Base-by-base conservation (phyloP, 2,329 filamentous ascomycete genomes). In the Colletotrichum godetiae region DNA sequence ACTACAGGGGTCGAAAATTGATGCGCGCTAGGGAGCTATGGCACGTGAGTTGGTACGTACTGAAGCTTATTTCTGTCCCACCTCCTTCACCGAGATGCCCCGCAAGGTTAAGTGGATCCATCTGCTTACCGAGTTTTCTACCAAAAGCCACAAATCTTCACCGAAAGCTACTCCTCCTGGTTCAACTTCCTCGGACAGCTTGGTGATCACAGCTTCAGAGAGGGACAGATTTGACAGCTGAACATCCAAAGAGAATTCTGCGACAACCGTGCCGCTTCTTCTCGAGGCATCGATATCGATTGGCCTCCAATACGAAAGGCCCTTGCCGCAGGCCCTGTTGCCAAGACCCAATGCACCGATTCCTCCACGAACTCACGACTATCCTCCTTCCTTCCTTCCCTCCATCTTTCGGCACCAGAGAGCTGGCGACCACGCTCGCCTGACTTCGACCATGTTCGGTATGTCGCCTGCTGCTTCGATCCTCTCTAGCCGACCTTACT, bases 21-120 rank as follows among this genome's bases (percentile, higher is more conserved):
- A 65, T 65, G 49, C 62, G 62, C 62, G 31, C 62, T 65, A 49
- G 42, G 19, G 19, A 49, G 19, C 42, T 11, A 22, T 22, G 19
- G 19, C 49, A 65, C 62, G 62, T 57, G 62, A 52, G 22, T 33
- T 11, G 52, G 62, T 57, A 65, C 62, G 62, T 65, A 65, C 12
- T 6, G 10, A 19, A 37, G 13, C 46, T 24, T 24, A 55, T 24
- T n/a, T 27, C 2, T 4, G 24, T 15, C 22, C 61, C 49, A n/a
- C 31, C 19, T 33, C 4, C 24, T 22, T 55, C 61, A 64, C 46
- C 61, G 46, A 55, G 27, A 31, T 29, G 13, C 10, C 8, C 11
- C 7, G 5, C 7, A 3, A 42, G 37, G 37, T 42, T 5, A 19
- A 19, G 37, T 13, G 37, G 6, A 19, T 42, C 15, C 13, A 15